Evolutionary conservation across 257 asterid species (phyloP).

Genomic region (Gentiana dahurica): DNA sequence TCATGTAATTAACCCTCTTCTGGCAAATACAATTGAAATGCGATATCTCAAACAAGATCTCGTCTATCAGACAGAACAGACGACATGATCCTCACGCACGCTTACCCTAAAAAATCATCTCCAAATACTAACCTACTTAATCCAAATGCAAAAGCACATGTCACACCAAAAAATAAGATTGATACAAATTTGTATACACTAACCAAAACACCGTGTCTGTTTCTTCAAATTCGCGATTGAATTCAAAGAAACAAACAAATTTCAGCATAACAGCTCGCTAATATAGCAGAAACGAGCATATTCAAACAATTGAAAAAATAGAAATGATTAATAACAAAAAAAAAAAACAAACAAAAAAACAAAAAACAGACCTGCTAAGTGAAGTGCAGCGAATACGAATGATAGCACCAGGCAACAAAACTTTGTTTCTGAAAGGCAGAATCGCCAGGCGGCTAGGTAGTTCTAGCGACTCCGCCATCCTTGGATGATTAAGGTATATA

Average conservation of each 20-base stretch:
- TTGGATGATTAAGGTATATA: neutral
- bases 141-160: too few relatives aligned
- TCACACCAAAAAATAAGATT: too few relatives aligned
- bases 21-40: too few relatives aligned
- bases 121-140: too few relatives aligned
- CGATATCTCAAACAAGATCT: too few relatives aligned
- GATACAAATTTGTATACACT: too few relatives aligned
- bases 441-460: conserved; percentile 88
- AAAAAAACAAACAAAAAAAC: neutral
- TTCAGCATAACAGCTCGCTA: neutral
- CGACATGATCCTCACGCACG: too few relatives aligned
- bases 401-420: conserved; percentile 90
- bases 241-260: neutral
- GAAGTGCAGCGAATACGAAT: conserved; percentile 97
- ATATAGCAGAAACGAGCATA: neutral
- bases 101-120: too few relatives aligned
- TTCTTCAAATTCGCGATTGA: neutral
- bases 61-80: too few relatives aligned
- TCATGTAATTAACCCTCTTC: too few relatives aligned
- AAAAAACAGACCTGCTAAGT: conserved; percentile 57
- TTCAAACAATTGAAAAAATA: neutral
- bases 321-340: too few relatives aligned
- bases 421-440: conserved; percentile 91
- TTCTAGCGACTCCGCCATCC: conserved; percentile 90
- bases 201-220: too few relatives aligned